Base-by-base conservation (phyloP, 495 filamentous ascomycete genomes). In the Xylaria telfairii region DNA sequence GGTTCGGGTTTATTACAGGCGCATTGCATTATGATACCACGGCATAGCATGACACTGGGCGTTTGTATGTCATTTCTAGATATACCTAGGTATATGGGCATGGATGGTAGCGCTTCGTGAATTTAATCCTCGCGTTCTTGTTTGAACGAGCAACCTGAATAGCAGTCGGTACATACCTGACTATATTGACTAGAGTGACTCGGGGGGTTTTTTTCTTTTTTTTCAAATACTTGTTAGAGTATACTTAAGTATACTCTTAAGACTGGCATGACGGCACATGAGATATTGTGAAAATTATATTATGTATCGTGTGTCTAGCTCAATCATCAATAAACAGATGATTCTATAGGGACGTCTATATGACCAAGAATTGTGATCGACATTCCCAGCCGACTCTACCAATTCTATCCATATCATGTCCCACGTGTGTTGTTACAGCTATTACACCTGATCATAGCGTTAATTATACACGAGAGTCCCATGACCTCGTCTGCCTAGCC, bases 11-110 rank as follows among this genome's bases (percentile, higher is more conserved):
- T 2, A 70, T 68, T 69, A 41, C 47, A 28, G 44, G 37, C n/a
- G 57, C 59, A 17, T 57, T 72, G 72, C 62, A 68, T 75, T 71
- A 51, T 32, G 46, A 53, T 53, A 67, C 64, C 47, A 67, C 34
- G 64, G 47, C 34, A 56, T 67, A 37, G 56, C 30, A 60, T 21
- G 9, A 12, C 51, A 21, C 6, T 1, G 28, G 10, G 39, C 9
- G 8, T 6, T 9, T 54, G 26, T 54, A 51, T 4, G 0, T 15
- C 28, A 3, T 6, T 53, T 15, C 28, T 8, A 12, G 26, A 53
- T 53, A 53, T 30, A 53, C 51, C 51, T 30, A 49, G n/a, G n/a
- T 49, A 24, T 10, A 49, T 49, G n/a, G n/a, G 46, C 1, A 49
- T 49, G 13, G 26, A 13, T 30, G 30, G 51, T 30, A 26, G 51